A percentile compares a stretch with the other conserved stretches of the same genome.
Conservation (phyloP, 2,329 filamentous ascomycete species). For the Rhexocercosporidium sp. region DNA sequence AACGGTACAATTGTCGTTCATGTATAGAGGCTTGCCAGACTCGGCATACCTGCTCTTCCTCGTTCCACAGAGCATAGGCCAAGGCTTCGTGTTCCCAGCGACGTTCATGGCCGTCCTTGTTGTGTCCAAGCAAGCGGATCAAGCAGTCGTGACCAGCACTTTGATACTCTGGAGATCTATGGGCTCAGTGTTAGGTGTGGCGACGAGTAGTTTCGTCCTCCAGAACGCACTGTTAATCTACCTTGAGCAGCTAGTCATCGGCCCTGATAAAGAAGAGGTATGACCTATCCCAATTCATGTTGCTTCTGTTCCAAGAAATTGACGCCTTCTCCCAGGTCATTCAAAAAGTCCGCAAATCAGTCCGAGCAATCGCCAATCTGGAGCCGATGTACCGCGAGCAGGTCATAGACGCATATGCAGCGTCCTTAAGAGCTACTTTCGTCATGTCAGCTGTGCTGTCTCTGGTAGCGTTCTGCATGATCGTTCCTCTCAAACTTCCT, state of each 20-base stretch:
- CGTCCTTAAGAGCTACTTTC: conserved; percentile 53
- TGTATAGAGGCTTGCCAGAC: conserved; percentile 58
- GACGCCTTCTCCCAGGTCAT: conserved; percentile 48
- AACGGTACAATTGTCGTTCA: conserved; percentile 52
- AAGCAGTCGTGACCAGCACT: conserved; percentile 73
- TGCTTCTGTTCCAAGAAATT: neutral
- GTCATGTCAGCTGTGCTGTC: conserved; percentile 52
- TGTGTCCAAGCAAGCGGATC: conserved; percentile 62
- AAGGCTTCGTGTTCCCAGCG: conserved; percentile 68
- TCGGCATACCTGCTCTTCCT: conserved; percentile 61
- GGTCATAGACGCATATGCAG: conserved; percentile 60
- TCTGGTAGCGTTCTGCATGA: conserved; percentile 51
- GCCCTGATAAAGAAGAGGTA: conserved; percentile 57
- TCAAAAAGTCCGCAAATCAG: conserved; percentile 55
- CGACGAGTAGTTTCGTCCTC: conserved; percentile 71
- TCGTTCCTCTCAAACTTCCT: conserved; percentile 60
- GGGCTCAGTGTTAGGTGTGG: conserved; percentile 76
- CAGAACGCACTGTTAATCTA: conserved; percentile 72
- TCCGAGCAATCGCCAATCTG: conserved; percentile 57
- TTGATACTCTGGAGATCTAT: conserved; percentile 74
- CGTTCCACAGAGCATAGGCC: conserved; percentile 60
- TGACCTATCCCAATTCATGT: neutral
- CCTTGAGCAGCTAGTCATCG: conserved; percentile 62
- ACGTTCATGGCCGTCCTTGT: conserved; percentile 68
- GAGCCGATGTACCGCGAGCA: conserved; percentile 54